Percentiles rank a stretch among this genome's conserved stretches.
Evolutionary conservation across 495 filamentous ascomycete species (phyloP).

Genomic region (Penicillium coprophilum): DNA sequence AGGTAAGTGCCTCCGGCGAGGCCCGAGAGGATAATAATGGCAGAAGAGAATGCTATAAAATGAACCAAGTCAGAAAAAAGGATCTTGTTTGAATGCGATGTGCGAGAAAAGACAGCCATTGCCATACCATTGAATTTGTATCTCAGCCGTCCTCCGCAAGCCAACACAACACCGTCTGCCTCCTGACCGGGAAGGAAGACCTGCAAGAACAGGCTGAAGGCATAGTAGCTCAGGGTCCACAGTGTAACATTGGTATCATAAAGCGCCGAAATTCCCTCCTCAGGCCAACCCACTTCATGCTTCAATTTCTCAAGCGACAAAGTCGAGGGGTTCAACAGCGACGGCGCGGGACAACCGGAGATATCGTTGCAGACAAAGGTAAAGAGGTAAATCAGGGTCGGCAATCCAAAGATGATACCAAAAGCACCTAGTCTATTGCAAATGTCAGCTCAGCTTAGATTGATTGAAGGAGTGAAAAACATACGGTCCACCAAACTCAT

Average conservation of each 20-base stretch:
- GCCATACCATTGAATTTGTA: conserved; percentile 85
- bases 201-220: conserved; percentile 72
- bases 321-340: conserved; percentile 71
- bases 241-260: conserved; percentile 57
- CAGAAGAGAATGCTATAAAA: conserved; percentile 69
- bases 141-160: conserved; percentile 70
- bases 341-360: conserved; percentile 86
- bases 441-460: conserved; percentile 22
- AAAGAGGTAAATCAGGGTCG: conserved; percentile 69
- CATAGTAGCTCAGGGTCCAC: conserved; percentile 75
- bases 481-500: conserved; percentile 89
- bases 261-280: conserved; percentile 62
- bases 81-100: background rate
- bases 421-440: conserved; percentile 67
- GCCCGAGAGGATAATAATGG: conserved; percentile 64
- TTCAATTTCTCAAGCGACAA: conserved; percentile 71
- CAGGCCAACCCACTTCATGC: conserved; percentile 75
- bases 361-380: conserved; percentile 89
- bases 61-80: conserved; percentile 7
- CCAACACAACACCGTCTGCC: conserved; percentile 66
- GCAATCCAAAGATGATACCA: conserved; percentile 73
- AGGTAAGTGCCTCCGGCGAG: conserved; percentile 69
- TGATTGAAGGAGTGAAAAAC: conserved; percentile 36
- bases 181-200: conserved; percentile 75
- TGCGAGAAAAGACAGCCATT: background rate